Evolutionary conservation across 140 eudicot genomes (phyloP).

Genomic region (Ambrosia hybrid): DNA sequence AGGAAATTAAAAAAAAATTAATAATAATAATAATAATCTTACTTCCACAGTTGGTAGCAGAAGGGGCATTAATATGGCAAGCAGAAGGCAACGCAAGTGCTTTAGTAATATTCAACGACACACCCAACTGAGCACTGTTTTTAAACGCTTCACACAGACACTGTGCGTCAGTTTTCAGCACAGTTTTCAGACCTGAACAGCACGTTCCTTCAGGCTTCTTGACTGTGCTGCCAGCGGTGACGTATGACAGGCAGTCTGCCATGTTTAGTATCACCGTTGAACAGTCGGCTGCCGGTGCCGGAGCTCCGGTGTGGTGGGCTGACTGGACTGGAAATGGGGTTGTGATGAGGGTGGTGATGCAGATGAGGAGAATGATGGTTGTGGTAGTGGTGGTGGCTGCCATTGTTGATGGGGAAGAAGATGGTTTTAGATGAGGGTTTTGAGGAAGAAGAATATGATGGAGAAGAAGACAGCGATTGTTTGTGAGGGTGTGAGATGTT

Average conservation of each 20-base stretch:
- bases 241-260: conserved; percentile 86
- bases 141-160: conserved; percentile 80
- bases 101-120: conserved; percentile 55
- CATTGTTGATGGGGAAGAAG: conserved; percentile 14
- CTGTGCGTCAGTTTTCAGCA: conserved; percentile 61
- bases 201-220: conserved; percentile 73
- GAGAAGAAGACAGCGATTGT: not conserved
- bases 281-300: conserved; percentile 91
- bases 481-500: conserved; percentile 20
- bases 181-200: conserved; percentile 79
- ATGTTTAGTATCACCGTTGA: conserved; percentile 58
- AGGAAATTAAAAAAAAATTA: not conserved
- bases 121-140: conserved; percentile 73
- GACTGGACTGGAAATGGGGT: conserved; percentile 17
- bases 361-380: conserved; percentile 26
- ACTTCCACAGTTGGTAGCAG: conserved; percentile 75
- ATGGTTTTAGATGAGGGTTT: not conserved
- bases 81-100: conserved; percentile 71
- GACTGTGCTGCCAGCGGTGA: conserved; percentile 56
- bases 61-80: conserved; percentile 71
- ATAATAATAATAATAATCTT: conserved; percentile 16
- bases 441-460: not conserved
- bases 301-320: conserved; percentile 50
- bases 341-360: not conserved
- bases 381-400: conserved; percentile 13